A percentile compares a stretch with the other conserved stretches of the same genome.
Evolutionary conservation across 2,329 filamentous ascomycete genomes (phyloP).

Genomic region (Xylaria sp.): DNA sequence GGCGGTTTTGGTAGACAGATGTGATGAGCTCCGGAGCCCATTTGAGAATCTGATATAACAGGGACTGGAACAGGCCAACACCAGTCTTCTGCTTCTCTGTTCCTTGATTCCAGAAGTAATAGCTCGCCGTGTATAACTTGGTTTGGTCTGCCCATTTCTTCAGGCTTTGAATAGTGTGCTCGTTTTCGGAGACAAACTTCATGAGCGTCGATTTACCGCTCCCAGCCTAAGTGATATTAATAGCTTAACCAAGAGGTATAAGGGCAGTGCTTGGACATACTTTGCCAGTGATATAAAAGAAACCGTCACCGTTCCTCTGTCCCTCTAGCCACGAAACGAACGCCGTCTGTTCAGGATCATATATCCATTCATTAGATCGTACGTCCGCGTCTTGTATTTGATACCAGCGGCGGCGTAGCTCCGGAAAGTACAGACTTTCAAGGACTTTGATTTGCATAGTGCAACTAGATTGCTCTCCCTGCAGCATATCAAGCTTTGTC

Average conservation of each 20-base stretch:
- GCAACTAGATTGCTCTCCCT: not conserved
- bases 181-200: conserved; percentile 4
- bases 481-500: not conserved
- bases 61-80: conserved; percentile 4
- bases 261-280: not conserved
- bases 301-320: not conserved
- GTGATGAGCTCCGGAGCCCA: not conserved
- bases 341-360: not conserved
- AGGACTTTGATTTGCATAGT: not conserved
- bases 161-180: not conserved
- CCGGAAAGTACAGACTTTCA: conserved; percentile 1
- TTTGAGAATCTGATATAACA: conserved; percentile 17
- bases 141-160: not conserved
- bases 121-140: conserved; percentile 6
- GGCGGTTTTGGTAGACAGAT: not conserved
- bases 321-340: conserved; percentile 16
- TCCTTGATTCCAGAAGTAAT: conserved; percentile 20
- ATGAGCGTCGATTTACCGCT: conserved; percentile 20
- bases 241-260: not conserved
- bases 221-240: conserved; percentile 5
- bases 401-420: conserved; percentile 15
- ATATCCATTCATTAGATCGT: conserved; percentile 14
- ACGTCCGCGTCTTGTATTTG: not conserved
- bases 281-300: conserved; percentile 10
- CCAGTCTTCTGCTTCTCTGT: conserved; percentile 17